Conservation (phyloP, 1,139 yeast genomes). For the Geotrichum cucujoidarum region DNA sequence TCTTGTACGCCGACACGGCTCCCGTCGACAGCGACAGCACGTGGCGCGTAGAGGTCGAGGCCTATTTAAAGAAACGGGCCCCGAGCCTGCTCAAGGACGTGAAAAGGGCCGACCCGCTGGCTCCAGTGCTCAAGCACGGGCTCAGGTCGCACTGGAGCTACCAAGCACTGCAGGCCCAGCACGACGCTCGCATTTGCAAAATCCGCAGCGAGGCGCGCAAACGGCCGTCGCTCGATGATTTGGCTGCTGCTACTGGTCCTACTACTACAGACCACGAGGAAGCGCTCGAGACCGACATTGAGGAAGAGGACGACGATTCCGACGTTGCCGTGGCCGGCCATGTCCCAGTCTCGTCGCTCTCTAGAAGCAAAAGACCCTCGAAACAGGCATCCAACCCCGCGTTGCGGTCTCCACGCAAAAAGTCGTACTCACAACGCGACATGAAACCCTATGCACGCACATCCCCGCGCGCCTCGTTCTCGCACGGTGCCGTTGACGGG, state of each 20-base stretch:
- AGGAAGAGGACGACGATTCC: neutral
- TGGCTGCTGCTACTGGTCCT: neutral
- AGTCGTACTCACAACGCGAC: conserved; percentile 2
- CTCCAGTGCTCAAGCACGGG: conserved; percentile 12
- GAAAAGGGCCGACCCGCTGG: conserved; percentile 16
- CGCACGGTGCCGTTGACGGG: too few relatives aligned
- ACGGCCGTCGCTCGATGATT: neutral
- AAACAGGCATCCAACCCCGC: neutral
- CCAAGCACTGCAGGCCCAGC: conserved; percentile 4
- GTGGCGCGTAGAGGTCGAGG: conserved; percentile 39
- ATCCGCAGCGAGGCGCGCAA: neutral
- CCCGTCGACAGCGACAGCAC: conserved; percentile 29
- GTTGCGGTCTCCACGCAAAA: conserved; percentile 7
- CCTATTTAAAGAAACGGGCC: conserved; percentile 33
- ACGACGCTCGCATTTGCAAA: neutral
- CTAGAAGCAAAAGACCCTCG: neutral
- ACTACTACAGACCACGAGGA: too few relatives aligned
- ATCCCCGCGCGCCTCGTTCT: neutral
- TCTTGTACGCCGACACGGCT: conserved; percentile 40
- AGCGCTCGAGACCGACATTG: neutral
- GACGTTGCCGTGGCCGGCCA: neutral
- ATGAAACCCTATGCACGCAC: conserved; percentile 4
- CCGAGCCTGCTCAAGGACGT: conserved; percentile 19
- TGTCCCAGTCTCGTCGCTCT: neutral
- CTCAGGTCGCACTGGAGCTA: conserved; percentile 15